Conservation (phyloP, 139 green algal genomes). For the Chlorella sp. region DNA sequence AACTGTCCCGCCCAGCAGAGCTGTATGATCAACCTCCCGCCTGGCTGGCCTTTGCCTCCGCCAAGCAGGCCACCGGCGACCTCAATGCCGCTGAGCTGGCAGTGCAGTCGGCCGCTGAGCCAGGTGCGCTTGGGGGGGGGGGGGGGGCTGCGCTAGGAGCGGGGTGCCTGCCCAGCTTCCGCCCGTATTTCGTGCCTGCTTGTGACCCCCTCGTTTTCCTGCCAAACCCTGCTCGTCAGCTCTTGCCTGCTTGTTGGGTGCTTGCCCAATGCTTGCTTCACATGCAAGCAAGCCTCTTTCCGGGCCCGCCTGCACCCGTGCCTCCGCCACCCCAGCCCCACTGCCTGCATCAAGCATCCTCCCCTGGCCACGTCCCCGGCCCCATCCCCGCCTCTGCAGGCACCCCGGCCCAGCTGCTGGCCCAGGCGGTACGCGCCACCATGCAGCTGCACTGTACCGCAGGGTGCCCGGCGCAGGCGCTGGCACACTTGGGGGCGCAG, state of each 20-base stretch:
- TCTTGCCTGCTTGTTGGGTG: too few species aligned
- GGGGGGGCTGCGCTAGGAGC: background rate
- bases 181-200: too few species aligned
- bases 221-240: too few species aligned
- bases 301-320: background rate
- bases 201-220: too few species aligned
- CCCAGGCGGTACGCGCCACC: background rate
- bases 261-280: too few species aligned
- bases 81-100: constrained; percentile 25
- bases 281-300: too few species aligned
- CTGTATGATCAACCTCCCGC: constrained; percentile 21
- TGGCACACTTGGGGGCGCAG: constrained; percentile 43
- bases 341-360: background rate
- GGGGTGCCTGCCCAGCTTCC: background rate
- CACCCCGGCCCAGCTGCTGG: constrained; percentile 12
- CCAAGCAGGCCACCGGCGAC: constrained; percentile 2
- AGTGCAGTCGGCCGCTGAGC: background rate
- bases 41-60: constrained; percentile 44
- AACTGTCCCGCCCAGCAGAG: constrained; percentile 10
- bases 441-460: constrained; percentile 40
- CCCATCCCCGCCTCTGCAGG: background rate
- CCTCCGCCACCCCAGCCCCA: background rate
- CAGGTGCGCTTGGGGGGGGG: background rate
- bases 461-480: constrained; percentile 38
- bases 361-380: background rate